Conservation (phyloP, 768 basidiomycete genomes). For the Tricholoma saponaceum region DNA sequence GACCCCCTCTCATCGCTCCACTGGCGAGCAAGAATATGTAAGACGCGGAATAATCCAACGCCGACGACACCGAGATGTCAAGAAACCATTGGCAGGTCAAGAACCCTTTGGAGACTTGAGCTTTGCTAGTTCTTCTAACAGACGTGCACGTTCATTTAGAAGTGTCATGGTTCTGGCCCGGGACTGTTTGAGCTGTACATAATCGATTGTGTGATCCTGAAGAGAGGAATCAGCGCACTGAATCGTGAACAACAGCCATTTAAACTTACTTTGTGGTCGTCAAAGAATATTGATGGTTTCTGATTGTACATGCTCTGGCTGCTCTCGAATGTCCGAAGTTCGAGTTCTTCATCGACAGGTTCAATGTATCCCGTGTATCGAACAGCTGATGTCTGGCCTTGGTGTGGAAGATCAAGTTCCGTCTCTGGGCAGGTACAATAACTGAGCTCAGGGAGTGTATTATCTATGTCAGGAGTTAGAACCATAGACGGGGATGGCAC, state of each 20-base stretch:
- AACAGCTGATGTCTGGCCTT: conserved; percentile 21
- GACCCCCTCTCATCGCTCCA: neutral
- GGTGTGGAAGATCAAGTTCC: neutral
- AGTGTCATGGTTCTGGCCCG: conserved; percentile 43
- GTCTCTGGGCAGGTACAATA: neutral
- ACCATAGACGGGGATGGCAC: conserved; percentile 34
- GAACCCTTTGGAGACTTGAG: conserved; percentile 20
- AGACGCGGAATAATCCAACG: neutral
- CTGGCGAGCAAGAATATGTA: neutral
- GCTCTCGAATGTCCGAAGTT: conserved; percentile 47
- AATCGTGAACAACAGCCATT: neutral
- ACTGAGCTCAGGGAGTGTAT: conserved; percentile 4
- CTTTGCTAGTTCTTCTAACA: conserved; percentile 51
- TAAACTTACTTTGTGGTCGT: conserved; percentile 4
- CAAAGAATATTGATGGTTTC: neutral
- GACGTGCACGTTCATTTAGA: conserved; percentile 51
- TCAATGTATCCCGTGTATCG: conserved; percentile 54
- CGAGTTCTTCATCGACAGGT: conserved; percentile 46
- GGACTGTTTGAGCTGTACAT: conserved; percentile 17
- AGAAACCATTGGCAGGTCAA: neutral
- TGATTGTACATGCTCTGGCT: conserved; percentile 18
- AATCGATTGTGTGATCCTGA: conserved; percentile 1
- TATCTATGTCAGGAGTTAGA: conserved; percentile 17
- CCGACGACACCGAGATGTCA: neutral
- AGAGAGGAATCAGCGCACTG: neutral